Evolutionary conservation across 2,329 filamentous ascomycete species (phyloP).

Genomic region (Hypoxylon sp.): DNA sequence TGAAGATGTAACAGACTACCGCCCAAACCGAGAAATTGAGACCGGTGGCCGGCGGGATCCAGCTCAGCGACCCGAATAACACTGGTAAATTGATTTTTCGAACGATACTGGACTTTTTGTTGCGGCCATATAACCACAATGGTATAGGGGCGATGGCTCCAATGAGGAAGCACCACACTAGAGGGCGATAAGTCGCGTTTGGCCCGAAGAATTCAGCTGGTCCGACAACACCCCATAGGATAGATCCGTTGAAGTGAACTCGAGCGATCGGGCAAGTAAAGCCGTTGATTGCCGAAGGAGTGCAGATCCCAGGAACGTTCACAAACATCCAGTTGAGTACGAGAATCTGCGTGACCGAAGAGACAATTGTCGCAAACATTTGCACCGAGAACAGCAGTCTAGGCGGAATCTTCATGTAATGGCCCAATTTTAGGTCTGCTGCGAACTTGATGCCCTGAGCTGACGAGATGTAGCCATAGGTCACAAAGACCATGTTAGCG

Average conservation of each 20-base stretch:
- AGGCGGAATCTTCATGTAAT: constrained; percentile 90
- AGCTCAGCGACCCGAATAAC: constrained; percentile 83
- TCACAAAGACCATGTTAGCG: constrained; percentile 94
- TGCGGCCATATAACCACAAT: constrained; percentile 78
- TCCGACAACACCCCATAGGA: constrained; percentile 90
- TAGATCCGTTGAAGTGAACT: constrained; percentile 91
- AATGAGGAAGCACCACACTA: constrained; percentile 86
- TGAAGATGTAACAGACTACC: constrained; percentile 87
- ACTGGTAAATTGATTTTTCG: constrained; percentile 86
- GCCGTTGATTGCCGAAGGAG: constrained; percentile 82
- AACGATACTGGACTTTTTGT: constrained; percentile 71
- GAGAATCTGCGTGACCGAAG: constrained; percentile 83
- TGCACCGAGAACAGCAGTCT: constrained; percentile 84
- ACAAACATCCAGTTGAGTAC: constrained; percentile 93
- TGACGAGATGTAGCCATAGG: constrained; percentile 90
- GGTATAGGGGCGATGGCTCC: constrained; percentile 81
- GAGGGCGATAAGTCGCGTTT: constrained; percentile 77
- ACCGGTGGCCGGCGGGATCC: constrained; percentile 88
- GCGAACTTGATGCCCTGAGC: constrained; percentile 92
- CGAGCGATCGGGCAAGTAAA: constrained; percentile 90
- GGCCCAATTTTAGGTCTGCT: constrained; percentile 86
- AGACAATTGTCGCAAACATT: constrained; percentile 80
- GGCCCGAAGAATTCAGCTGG: constrained; percentile 85
- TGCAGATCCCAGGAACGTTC: constrained; percentile 83
- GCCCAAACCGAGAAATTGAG: constrained; percentile 93